phyloP scores from a whole-genome alignment of 306 rosid genomes.

The Potentilla sterilis region DNA sequence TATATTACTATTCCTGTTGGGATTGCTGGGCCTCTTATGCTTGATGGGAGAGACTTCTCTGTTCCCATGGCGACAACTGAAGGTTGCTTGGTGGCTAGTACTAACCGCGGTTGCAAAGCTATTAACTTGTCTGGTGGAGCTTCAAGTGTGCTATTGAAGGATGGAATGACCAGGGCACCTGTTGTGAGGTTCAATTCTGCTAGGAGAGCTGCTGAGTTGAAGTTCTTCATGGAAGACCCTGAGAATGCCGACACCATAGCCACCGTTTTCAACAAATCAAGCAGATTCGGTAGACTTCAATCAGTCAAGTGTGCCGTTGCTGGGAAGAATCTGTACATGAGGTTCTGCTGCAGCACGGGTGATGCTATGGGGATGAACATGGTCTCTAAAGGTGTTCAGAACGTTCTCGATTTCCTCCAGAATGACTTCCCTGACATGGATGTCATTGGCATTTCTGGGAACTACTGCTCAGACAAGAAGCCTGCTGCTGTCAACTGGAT shows the following conservation, averaged over 20 bases:
- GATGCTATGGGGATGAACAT: constrained; percentile 99
- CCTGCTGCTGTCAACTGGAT: constrained; percentile 91
- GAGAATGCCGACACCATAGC: constrained; percentile 56
- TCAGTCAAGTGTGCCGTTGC: constrained; percentile 51
- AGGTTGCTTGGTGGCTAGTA: constrained; percentile 79
- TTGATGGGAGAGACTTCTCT: constrained; percentile 65
- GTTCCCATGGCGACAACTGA: constrained; percentile 95
- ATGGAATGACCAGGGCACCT: constrained; percentile 89
- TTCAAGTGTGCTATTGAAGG: constrained; percentile 50
- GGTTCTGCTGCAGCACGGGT: constrained; percentile 78
- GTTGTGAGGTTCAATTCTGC: constrained; percentile 71
- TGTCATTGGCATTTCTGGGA: constrained; percentile 80
- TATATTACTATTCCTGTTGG: constrained; percentile 86
- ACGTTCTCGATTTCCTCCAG: constrained; percentile 68
- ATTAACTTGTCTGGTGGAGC: constrained; percentile 82
- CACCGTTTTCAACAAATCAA: constrained; percentile 63
- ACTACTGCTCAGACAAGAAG: constrained; percentile 91
- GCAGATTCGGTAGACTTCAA: constrained; percentile 76
- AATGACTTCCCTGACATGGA: constrained; percentile 84
- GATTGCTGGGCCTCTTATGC: constrained; percentile 75
- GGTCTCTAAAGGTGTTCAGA: constrained; percentile 92
- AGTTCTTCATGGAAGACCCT: constrained; percentile 67
- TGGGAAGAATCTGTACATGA: constrained; percentile 72
- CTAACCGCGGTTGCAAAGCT: constrained; percentile 90
- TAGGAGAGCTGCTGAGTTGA: constrained; percentile 65